Evolutionary conservation across 2,329 filamentous ascomycete genomes (phyloP).

Genomic region (Pseudocercospora fijiensis): DNA sequence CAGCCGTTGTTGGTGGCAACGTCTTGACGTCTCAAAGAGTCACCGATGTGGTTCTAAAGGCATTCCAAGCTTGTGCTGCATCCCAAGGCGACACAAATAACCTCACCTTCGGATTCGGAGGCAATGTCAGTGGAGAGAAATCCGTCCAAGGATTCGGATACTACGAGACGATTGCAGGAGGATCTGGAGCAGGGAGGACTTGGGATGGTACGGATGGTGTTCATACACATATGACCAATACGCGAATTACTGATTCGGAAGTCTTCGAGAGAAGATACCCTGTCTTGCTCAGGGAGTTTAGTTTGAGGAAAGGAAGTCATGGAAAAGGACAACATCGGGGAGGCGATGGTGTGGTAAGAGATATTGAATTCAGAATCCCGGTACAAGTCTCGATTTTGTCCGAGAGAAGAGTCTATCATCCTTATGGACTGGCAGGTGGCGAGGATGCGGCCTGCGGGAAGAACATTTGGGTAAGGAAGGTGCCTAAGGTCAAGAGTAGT

Average conservation of each 20-base stretch:
- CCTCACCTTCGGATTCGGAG: conserved; percentile 78
- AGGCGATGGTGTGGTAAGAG: conserved; percentile 74
- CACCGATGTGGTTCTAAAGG: conserved; percentile 78
- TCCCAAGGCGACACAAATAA: conserved; percentile 82
- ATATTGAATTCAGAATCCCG: conserved; percentile 77
- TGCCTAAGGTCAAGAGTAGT: conserved; percentile 44
- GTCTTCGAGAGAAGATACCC: conserved; percentile 76
- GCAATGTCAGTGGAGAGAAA: conserved; percentile 58
- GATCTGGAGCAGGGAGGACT: conserved; percentile 67
- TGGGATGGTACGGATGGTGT: conserved; percentile 75
- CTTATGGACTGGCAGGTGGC: conserved; percentile 82
- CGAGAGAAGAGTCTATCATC: conserved; percentile 71
- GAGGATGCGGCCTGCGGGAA: conserved; percentile 74
- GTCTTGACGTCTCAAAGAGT: conserved; percentile 76
- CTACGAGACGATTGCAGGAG: conserved; percentile 82
- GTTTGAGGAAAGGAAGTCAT: conserved; percentile 61
- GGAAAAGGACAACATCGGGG: conserved; percentile 66
- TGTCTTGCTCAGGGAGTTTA: conserved; percentile 69
- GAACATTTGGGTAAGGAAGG: conserved; percentile 82
- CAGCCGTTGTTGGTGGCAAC: conserved; percentile 80
- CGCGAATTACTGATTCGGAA: conserved; percentile 76
- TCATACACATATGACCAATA: conserved; percentile 87
- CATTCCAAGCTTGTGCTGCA: conserved; percentile 76
- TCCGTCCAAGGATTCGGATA: conserved; percentile 78
- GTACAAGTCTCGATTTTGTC: conserved; percentile 77